A percentile compares a stretch with the other conserved stretches of the same genome.
Conservation (phyloP, 306 rosid genomes). For the Vigna trinervia region DNA sequence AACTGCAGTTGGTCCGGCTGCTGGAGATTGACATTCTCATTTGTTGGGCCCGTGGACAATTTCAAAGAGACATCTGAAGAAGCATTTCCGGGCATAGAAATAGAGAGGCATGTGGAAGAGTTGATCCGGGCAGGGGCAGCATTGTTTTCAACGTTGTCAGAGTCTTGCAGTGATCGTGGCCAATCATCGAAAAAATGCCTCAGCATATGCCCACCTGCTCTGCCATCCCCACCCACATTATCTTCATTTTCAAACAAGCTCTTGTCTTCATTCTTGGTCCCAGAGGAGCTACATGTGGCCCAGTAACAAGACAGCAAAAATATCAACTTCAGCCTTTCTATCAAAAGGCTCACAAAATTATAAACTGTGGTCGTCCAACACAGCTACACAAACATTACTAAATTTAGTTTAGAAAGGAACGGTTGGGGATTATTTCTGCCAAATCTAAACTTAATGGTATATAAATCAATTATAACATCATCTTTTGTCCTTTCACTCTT, state of each 20-base stretch:
- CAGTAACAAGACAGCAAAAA: slow-evolving; percentile 19
- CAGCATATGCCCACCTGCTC: slow-evolving; percentile 72
- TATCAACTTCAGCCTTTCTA: slow-evolving; percentile 22
- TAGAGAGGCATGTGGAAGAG: slow-evolving; percentile 71
- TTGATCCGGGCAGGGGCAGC: slow-evolving; percentile 43
- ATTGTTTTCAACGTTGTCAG: slow-evolving; percentile 55
- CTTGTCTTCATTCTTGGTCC: slow-evolving; percentile 56
- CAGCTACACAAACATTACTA: slow-evolving; percentile 23
- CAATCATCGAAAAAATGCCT: slow-evolving; percentile 95
- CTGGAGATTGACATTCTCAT: slow-evolving; percentile 50
- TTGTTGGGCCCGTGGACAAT: slow-evolving; percentile 68
- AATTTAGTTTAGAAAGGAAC: slow-evolving; percentile 40
- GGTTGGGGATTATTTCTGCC: slow-evolving; percentile 48
- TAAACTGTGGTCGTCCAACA: slow-evolving; percentile 1
- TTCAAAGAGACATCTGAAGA: slow-evolving; percentile 86
- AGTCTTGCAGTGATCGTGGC: slow-evolving; percentile 75
- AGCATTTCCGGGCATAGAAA: slow-evolving; percentile 66
- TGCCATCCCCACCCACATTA: slow-evolving; percentile 55
- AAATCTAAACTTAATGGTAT: slow-evolving; percentile 21
- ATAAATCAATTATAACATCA: background rate
- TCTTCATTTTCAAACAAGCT: slow-evolving; percentile 46
- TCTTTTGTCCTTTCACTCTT: background rate
- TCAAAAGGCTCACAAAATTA: background rate
- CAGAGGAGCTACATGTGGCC: slow-evolving; percentile 52
- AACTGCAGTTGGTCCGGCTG: slow-evolving; percentile 53